Evolutionary conservation across 2,329 filamentous ascomycete species (phyloP), one percentile per base, ranked within the genome.

Genomic region (Ophiocordyceps australis): DNA sequence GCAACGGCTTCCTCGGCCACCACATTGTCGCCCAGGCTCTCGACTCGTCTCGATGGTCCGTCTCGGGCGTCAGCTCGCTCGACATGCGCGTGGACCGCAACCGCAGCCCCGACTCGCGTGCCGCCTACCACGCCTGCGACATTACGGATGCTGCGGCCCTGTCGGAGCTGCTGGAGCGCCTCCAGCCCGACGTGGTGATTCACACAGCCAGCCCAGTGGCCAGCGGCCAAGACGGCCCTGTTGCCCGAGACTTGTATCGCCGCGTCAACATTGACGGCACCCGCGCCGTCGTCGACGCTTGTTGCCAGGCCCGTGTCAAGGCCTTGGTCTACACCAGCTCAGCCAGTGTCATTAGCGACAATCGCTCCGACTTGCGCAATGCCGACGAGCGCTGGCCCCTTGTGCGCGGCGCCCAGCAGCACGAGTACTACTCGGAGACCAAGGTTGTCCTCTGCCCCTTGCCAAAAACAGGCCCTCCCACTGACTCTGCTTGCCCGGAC

Each of bases 191-290:
- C 43, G 68, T 91, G 10, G 81, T 98, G 26, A 75, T 95, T 41
- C 86, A 98, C 52, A 92, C 85, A 3, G 89, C 86, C 13, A 80
- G 74, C 18, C 79, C 80, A 20, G 50, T 61, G 14, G 61, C 57
- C 31, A 62, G 66, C 45, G 55, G 65, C 52, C n/a, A n/a, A n/a
- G 49, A 48, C 41, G 41, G 59, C 46, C 52, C 55, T 42, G 50
- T 64, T 42, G 50, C 61, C 39, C 59, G 74, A 35, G 62, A 65
- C 12, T 52, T 80, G 19, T 76, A 89, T 47, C 68, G 69, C 40
- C 74, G 73, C 47, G 78, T 95, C 45, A 98, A 95, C 48, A 74
- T 93, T 27, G 74, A 82, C 26, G 86, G 86, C 26, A 94, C 89
- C 10, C 62, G 61, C 35, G 73, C 76, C 36, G 65, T 94, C 25